Conservation (phyloP, 805 yeast species). For the Candida endomychidarum region DNA sequence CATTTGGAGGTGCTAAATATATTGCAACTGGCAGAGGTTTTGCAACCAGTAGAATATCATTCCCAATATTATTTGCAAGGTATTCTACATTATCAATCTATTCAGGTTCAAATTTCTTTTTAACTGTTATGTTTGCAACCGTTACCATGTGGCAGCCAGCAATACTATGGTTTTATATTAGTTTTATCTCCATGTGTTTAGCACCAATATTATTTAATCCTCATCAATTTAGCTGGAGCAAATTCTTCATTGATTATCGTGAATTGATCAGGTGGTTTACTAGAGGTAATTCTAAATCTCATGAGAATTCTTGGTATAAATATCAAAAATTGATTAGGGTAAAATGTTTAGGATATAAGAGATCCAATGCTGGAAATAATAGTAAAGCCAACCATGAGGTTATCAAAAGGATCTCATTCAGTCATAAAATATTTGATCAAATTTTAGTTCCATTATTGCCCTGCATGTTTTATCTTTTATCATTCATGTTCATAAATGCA, state of each 20-base stretch:
- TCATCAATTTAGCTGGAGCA: slow-evolving; percentile 49
- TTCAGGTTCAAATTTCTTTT: slow-evolving; percentile 66
- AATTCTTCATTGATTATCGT: slow-evolving; percentile 50
- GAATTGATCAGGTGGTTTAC: slow-evolving; percentile 69
- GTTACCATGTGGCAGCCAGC: slow-evolving; percentile 81
- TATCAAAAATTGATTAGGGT: slow-evolving; percentile 41
- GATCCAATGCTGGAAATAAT: background rate
- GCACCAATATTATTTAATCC: slow-evolving; percentile 57
- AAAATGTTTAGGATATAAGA: slow-evolving; percentile 27
- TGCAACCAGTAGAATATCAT: slow-evolving; percentile 79
- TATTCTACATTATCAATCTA: slow-evolving; percentile 78
- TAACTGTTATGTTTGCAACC: slow-evolving; percentile 74
- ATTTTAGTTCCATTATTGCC: slow-evolving; percentile 20
- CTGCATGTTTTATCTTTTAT: slow-evolving; percentile 42
- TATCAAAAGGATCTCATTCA: slow-evolving; percentile 1
- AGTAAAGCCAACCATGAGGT: background rate
- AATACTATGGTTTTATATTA: slow-evolving; percentile 58
- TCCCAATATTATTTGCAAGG: slow-evolving; percentile 68
- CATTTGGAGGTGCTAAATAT: slow-evolving; percentile 90
- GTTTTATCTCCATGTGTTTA: slow-evolving; percentile 43
- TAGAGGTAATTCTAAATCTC: slow-evolving; percentile 70
- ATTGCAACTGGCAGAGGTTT: slow-evolving; percentile 93
- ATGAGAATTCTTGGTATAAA: slow-evolving; percentile 76
- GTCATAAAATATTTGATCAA: slow-evolving; percentile 17
- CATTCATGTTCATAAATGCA: slow-evolving; percentile 79